These are phyloP conservation scores for Nothopassalora personata DNA, from an alignment of 2,329 filamentous ascomycete species.

Conservation along the genomic window DNA sequence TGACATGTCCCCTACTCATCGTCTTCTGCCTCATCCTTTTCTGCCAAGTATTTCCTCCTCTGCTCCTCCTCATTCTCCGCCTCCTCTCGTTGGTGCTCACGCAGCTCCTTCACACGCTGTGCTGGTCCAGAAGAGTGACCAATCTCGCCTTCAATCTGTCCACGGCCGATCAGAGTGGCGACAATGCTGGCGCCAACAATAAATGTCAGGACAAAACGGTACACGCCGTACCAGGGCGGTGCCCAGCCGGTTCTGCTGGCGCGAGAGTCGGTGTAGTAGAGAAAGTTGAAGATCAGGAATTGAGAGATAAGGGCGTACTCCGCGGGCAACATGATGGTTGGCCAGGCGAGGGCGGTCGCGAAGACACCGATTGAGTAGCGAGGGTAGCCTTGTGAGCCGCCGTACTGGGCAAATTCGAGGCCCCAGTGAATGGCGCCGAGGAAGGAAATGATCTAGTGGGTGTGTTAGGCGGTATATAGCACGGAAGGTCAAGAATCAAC, in stretches of 20 bases:
- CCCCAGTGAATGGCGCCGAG: constrained; percentile 93
- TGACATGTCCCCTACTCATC: constrained; percentile 16
- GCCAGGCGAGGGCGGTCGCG: constrained; percentile 79
- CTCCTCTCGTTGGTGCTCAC: constrained; percentile 31
- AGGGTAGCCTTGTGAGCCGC: constrained; percentile 63
- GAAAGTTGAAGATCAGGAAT: constrained; percentile 74
- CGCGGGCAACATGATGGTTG: constrained; percentile 75
- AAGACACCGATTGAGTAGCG: constrained; percentile 80
- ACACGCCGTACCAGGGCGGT: constrained; percentile 78
- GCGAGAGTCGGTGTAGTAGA: constrained; percentile 79
- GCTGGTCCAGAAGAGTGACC: constrained; percentile 40
- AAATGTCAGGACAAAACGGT: constrained; percentile 88
- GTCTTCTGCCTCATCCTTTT: constrained; percentile 29
- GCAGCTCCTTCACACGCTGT: constrained; percentile 47
- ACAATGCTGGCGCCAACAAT: constrained; percentile 80
- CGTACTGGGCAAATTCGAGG: constrained; percentile 70
- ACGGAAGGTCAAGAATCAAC: constrained; percentile 29
- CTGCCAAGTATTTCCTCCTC: constrained; percentile 26
- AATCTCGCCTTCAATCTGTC: constrained; percentile 63
- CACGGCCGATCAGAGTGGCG: constrained; percentile 72
- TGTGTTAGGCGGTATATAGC: background rate
- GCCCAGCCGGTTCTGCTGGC: constrained; percentile 71
- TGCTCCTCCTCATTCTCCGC: constrained; percentile 30
- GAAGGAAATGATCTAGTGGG: constrained; percentile 74
- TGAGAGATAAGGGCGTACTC: constrained; percentile 82